Conservation (phyloP, 2,329 filamentous ascomycete species). For the Fusarium sp. region DNA sequence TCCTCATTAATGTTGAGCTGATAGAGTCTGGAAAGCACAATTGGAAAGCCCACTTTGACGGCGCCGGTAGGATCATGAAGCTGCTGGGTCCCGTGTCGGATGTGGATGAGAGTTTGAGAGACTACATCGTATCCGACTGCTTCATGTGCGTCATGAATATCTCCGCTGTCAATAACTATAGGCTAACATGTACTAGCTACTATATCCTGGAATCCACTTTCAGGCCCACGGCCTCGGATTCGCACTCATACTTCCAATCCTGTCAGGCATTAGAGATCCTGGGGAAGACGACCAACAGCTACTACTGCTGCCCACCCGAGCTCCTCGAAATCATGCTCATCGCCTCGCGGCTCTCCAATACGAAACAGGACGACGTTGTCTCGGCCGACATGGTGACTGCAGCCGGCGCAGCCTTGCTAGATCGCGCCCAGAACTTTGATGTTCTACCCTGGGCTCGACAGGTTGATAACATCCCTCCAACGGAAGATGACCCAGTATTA, state of each 20-base stretch:
- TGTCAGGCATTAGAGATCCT: constrained; percentile 58
- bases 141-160: constrained; percentile 56
- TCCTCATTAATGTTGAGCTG: constrained; percentile 67
- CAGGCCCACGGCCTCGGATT: constrained; percentile 52
- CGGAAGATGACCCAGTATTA: constrained; percentile 54
- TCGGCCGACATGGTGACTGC: constrained; percentile 51
- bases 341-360: constrained; percentile 59
- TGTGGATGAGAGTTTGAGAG: constrained; percentile 56
- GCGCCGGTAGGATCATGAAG: constrained; percentile 61
- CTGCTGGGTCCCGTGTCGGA: constrained; percentile 54
- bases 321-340: constrained; percentile 62
- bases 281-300: constrained; percentile 60
- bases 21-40: constrained; percentile 65
- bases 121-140: constrained; percentile 65
- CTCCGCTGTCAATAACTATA: not conserved
- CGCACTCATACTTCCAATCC: constrained; percentile 55
- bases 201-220: constrained; percentile 64
- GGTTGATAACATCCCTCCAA: constrained; percentile 53
- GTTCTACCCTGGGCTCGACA: constrained; percentile 59
- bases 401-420: constrained; percentile 54
- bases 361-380: constrained; percentile 44
- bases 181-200: constrained; percentile 53
- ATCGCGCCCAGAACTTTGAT: constrained; percentile 58
- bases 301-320: constrained; percentile 63
- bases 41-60: constrained; percentile 65